A percentile compares a stretch with the other conserved stretches of the same genome.
Evolutionary conservation across 495 filamentous ascomycete species (phyloP).

Genomic region (Lophiotrema nucula): DNA sequence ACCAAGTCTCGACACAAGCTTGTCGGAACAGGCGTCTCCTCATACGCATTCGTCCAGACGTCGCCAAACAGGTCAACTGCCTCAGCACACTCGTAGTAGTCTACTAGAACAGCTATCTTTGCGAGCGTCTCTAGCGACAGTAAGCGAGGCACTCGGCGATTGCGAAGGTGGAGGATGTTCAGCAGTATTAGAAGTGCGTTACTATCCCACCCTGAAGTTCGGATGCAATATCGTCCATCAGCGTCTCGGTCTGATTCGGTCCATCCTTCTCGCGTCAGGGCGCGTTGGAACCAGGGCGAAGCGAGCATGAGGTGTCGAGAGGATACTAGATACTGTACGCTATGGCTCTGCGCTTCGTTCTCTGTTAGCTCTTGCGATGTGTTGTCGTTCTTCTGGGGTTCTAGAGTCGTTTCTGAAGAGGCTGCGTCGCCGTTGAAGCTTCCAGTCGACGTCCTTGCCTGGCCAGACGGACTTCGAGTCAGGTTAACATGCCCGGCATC

Average conservation of each 20-base stretch:
- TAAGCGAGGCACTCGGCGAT: constrained; percentile 43
- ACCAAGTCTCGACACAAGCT: constrained; percentile 38
- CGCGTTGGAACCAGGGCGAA: constrained; percentile 48
- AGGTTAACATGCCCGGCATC: neutral
- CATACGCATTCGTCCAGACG: constrained; percentile 45
- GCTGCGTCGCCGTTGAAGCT: too few species aligned
- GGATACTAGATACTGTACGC: constrained; percentile 46
- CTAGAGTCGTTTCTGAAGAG: too few species aligned
- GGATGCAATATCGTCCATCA: constrained; percentile 47
- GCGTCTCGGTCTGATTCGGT: constrained; percentile 38
- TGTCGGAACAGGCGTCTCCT: constrained; percentile 4
- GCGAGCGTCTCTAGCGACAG: constrained; percentile 49
- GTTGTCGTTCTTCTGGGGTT: neutral
- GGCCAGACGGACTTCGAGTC: too few species aligned
- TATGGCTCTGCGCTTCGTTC: neutral
- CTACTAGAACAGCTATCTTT: constrained; percentile 51
- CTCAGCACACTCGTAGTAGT: constrained; percentile 52
- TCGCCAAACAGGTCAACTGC: constrained; percentile 46
- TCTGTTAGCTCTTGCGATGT: neutral
- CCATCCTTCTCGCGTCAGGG: constrained; percentile 37
- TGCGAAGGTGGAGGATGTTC: constrained; percentile 53
- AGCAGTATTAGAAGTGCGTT: constrained; percentile 51
- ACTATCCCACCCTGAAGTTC: constrained; percentile 42
- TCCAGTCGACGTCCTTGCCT: too few species aligned
- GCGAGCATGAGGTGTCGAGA: constrained; percentile 53